Base-by-base conservation (phyloP, 768 basidiomycete species). In the Russula abietina region DNA sequence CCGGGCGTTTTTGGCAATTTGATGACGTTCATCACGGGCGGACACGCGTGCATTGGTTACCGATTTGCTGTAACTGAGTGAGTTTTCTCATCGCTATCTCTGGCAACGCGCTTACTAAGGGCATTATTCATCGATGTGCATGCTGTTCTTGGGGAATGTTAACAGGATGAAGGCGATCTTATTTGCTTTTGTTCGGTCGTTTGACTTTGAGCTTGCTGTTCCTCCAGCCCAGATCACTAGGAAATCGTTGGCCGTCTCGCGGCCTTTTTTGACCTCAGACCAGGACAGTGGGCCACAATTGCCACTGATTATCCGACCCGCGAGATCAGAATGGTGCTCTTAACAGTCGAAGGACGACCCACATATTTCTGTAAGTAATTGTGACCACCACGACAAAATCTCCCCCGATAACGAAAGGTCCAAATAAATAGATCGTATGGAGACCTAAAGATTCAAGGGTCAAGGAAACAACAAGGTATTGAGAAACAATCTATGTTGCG, bases 161-260 rank as follows among this genome's bases (percentile, higher is more conserved):
- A 39, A 26, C 43, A 71, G 70, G 63, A 66, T 61, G 57, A 71
- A 71, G 51, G 69, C 70, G 0, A 49, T 71, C 48, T 1, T 71
- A 3, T 71, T 71, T 54, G 57, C 64, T 16, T 60, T 71, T 28
- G 54, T 69, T 22, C 70, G 70, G 17, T 57, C 70, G 14, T 71
- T 71, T 53, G 68, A 69, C 19, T 70, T 70, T 48, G 65, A 62
- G 39, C 57, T 69, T 10, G 65, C 63, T 0, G 32, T 62, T 33
- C 45, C 46, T 9, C 33, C 60, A 6, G 58, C 32, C 14, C 55
- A 60, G 3, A 61, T 68, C 39, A 38, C 36, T 12, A 30, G 57
- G 45, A 57, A 24, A 48, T 57, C 60, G 14, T 50, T 63, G 33
- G 32, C 60, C 30, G 69, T 70, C 4, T 26, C 43, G 11, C 66